A percentile compares a stretch with the other conserved stretches of the same genome.
Evolutionary conservation across 2,329 filamentous ascomycete genomes (phyloP).

Genomic region (Remersonia thermophila): DNA sequence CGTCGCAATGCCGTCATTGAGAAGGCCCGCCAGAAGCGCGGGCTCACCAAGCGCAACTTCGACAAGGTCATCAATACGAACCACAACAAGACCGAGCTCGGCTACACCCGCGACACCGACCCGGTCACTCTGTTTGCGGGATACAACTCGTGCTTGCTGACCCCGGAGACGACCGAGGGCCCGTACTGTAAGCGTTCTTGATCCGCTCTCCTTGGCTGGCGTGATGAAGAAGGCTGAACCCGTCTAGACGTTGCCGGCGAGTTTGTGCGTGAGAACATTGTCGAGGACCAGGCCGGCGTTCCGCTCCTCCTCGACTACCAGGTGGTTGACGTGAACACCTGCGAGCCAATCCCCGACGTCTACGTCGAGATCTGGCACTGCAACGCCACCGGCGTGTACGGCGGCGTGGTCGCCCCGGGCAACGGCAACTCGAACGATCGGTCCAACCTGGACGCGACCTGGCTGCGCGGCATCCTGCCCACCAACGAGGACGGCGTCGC

Average conservation of each 20-base stretch:
- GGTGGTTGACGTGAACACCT: constrained; percentile 36
- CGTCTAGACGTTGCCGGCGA: constrained; percentile 31
- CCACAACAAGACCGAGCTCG: constrained; percentile 26
- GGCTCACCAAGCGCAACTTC: constrained; percentile 24
- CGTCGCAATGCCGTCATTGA: constrained; percentile 25
- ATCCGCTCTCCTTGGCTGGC: not conserved
- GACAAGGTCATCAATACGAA: constrained; percentile 23
- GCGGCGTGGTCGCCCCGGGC: constrained; percentile 32
- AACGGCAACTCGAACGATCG: constrained; percentile 27
- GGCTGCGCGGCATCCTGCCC: constrained; percentile 29
- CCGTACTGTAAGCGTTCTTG: constrained; percentile 42
- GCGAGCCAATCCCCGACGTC: constrained; percentile 31
- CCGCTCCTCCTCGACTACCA: constrained; percentile 34
- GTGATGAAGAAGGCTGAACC: not conserved
- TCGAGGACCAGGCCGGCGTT: constrained; percentile 32
- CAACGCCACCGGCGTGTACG: constrained; percentile 36
- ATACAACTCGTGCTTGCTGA: constrained; percentile 35
- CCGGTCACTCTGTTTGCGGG: constrained; percentile 27
- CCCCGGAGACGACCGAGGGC: constrained; percentile 40
- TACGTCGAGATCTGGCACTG: constrained; percentile 37
- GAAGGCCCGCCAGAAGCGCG: constrained; percentile 22
- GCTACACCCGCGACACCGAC: constrained; percentile 24
- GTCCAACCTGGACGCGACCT: constrained; percentile 27
- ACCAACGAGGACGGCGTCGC: constrained; percentile 30
- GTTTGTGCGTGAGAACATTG: constrained; percentile 31